Evolutionary conservation across 768 basidiomycete species (phyloP).

Genomic region (Russula brevipes): DNA sequence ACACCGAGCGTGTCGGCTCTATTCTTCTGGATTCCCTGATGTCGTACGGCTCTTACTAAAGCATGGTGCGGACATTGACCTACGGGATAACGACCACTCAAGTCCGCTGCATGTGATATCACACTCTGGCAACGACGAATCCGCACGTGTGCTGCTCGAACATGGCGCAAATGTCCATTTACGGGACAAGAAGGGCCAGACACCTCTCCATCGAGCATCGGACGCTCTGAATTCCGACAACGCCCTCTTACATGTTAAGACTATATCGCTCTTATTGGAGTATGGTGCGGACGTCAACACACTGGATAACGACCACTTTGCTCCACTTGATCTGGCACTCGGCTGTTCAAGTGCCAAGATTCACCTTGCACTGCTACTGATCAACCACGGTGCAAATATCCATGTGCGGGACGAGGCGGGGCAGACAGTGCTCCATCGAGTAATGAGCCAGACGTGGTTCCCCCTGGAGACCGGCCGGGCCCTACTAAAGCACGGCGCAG

Average conservation of each 20-base stretch:
- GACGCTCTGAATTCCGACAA: too few relatives aligned
- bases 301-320: too few relatives aligned
- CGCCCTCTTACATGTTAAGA: too few relatives aligned
- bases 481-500: neutral
- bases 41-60: neutral
- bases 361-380: neutral
- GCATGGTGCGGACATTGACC: neutral
- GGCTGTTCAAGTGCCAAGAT: neutral
- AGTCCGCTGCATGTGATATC: neutral
- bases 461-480: neutral
- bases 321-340: neutral
- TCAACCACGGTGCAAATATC: neutral
- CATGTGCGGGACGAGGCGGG: neutral
- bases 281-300: too few relatives aligned
- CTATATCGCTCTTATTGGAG: too few relatives aligned
- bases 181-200: too few relatives aligned
- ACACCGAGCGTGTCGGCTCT: neutral
- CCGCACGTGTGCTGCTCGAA: too few relatives aligned
- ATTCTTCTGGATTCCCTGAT: neutral
- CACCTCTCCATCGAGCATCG: too few relatives aligned
- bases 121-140: too few relatives aligned
- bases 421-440: neutral
- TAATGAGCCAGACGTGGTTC: neutral
- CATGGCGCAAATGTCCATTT: too few relatives aligned
- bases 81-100: neutral